Evolutionary conservation across 768 basidiomycete species (phyloP).

Genomic region (Rhodosporidiobolus odoratus): DNA sequence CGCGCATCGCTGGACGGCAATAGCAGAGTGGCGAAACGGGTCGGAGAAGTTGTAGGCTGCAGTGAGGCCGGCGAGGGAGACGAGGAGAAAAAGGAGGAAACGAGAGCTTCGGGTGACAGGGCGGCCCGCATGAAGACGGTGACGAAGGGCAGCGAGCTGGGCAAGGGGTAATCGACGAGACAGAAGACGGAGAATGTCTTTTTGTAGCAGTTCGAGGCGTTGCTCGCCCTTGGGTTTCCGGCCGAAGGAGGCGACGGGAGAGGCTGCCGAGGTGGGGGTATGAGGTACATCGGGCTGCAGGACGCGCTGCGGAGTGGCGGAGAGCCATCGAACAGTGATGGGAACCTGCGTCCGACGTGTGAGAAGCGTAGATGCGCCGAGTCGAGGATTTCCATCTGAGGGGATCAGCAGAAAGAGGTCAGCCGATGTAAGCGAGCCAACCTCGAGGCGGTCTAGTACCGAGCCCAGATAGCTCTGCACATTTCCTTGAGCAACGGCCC

Average conservation of each 20-base stretch:
- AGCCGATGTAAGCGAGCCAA: too few relatives aligned
- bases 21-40: constrained; percentile 66
- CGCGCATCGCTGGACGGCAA: constrained; percentile 73
- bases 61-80: constrained; percentile 2
- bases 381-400: too few relatives aligned
- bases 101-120: neutral
- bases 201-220: constrained; percentile 9
- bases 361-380: too few relatives aligned
- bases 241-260: constrained; percentile 1
- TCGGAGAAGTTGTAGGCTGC: constrained; percentile 67
- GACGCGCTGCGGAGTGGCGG: too few relatives aligned
- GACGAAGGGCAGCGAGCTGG: neutral
- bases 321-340: too few relatives aligned
- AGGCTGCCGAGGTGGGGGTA: neutral
- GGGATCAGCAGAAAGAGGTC: too few relatives aligned
- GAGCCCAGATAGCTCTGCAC: too few relatives aligned
- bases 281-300: too few relatives aligned
- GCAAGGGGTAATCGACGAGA: neutral
- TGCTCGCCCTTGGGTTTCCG: neutral
- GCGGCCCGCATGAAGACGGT: neutral
- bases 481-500: too few relatives aligned
- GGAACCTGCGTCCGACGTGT: too few relatives aligned
- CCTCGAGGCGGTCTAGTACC: too few relatives aligned
- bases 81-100: neutral
- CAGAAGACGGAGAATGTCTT: constrained; percentile 2